These are phyloP conservation scores for Gonapodya sp. DNA, from an alignment of 192 early-diverging fungal species.

Conservation along the genomic window DNA sequence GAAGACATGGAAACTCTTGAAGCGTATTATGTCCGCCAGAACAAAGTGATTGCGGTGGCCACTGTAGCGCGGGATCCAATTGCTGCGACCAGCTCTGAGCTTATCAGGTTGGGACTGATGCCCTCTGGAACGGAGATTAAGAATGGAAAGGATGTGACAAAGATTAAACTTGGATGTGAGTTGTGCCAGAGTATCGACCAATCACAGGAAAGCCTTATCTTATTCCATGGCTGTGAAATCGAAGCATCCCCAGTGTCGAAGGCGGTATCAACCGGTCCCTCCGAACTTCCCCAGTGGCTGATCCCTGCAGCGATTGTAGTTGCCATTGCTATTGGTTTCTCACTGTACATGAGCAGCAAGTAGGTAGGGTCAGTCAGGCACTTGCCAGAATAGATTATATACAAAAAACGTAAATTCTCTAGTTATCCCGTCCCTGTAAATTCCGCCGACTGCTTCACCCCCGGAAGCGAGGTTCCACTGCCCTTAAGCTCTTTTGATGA, in stretches of 20 bases:
- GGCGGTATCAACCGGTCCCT: no score
- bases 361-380: no score
- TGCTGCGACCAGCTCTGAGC: conserved; percentile 24
- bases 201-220: no score
- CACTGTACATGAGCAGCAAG: neutral
- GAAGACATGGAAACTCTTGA: neutral
- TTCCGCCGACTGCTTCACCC: neutral
- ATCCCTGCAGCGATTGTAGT: neutral
- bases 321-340: neutral
- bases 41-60: conserved; percentile 29
- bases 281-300: neutral
- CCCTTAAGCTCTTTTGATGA: neutral
- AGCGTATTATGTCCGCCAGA: conserved; percentile 14
- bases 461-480: neutral
- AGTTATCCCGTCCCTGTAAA: no score
- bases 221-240: no score
- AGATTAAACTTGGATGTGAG: neutral
- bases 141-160: conserved; percentile 12
- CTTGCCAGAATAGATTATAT: no score
- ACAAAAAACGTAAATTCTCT: no score
- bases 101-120: conserved; percentile 26
- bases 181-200: no score
- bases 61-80: conserved; percentile 28
- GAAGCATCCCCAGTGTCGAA: no score
- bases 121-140: conserved; percentile 25